phyloP scores from a whole-genome alignment of 2,329 filamentous ascomycete genomes.

The Cytospora paraplurivora region DNA sequence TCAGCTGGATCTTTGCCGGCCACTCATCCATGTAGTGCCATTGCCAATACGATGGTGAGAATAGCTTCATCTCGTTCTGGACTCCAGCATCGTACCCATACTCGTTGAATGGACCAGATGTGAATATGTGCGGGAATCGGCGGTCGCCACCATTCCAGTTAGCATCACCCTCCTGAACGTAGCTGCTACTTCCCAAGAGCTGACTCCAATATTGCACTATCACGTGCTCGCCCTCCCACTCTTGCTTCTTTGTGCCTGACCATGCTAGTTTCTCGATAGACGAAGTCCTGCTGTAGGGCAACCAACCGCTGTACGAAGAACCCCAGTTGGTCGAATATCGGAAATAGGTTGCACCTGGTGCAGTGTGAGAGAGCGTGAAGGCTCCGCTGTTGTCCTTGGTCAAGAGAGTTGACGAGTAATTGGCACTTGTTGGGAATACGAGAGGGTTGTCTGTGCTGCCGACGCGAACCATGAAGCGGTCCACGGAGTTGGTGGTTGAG shows the following conservation, averaged over 20 bases:
- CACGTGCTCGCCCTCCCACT: conserved; percentile 64
- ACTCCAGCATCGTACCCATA: conserved; percentile 64
- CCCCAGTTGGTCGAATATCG: conserved; percentile 64
- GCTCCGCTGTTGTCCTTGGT: conserved; percentile 38
- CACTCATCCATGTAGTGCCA: conserved; percentile 64
- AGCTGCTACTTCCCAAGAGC: conserved; percentile 59
- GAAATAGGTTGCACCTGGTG: conserved; percentile 61
- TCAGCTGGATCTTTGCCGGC: conserved; percentile 61
- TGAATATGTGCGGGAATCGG: conserved; percentile 63
- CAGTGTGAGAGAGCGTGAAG: conserved; percentile 55
- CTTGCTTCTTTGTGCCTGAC: conserved; percentile 57
- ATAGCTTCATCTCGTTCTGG: conserved; percentile 51
- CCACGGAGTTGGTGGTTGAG: conserved; percentile 51
- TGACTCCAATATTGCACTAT: conserved; percentile 63
- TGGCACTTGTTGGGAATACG: conserved; percentile 56
- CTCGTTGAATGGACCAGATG: conserved; percentile 62
- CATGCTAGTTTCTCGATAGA: conserved; percentile 54
- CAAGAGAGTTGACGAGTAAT: conserved; percentile 54
- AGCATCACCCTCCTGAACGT: conserved; percentile 62
- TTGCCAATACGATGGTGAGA: conserved; percentile 53
- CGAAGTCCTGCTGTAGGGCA: conserved; percentile 53
- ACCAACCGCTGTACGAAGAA: conserved; percentile 61
- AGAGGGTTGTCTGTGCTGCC: conserved; percentile 60
- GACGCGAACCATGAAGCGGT: conserved; percentile 59
- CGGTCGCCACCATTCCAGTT: conserved; percentile 42